Percentiles rank a stretch among this genome's conserved stretches.
These are phyloP conservation scores for Oryza officinalis DNA, from an alignment of 176 grass and related monocot species.

Conservation along the genomic window DNA sequence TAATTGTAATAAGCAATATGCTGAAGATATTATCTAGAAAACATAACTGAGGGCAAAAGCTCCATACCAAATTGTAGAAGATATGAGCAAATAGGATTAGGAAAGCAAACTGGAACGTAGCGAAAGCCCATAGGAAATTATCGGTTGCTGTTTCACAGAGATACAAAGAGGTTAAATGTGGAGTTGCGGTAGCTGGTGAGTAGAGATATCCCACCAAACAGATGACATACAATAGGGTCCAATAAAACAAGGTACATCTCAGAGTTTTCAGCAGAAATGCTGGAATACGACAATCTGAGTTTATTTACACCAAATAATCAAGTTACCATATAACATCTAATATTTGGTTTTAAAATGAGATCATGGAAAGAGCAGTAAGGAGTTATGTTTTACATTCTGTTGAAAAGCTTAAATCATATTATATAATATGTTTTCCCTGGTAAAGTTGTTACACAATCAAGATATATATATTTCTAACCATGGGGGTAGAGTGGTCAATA, in stretches of 20 bases:
- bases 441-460: background rate
- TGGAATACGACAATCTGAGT: background rate
- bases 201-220: slow-evolving; percentile 4
- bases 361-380: background rate
- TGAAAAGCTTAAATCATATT: background rate
- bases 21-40: background rate
- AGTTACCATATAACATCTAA: background rate
- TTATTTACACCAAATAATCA: background rate
- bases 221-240: background rate
- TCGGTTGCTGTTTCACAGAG: slow-evolving; percentile 46
- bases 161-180: background rate
- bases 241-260: background rate
- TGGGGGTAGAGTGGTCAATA: background rate
- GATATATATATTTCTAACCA: background rate
- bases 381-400: background rate
- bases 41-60: slow-evolving; percentile 29
- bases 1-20: slow-evolving; percentile 17
- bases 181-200: background rate
- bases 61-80: slow-evolving; percentile 76
- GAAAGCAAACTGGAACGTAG: slow-evolving; percentile 78
- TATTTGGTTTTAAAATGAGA: background rate
- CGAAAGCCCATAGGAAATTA: slow-evolving; percentile 79
- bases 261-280: background rate
- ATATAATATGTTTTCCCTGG: background rate
- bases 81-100: slow-evolving; percentile 77